A percentile compares a stretch with the other conserved stretches of the same genome.
Evolutionary conservation across 208 protist genomes (phyloP).

Genomic region (Tetramitus jugosus): DNA sequence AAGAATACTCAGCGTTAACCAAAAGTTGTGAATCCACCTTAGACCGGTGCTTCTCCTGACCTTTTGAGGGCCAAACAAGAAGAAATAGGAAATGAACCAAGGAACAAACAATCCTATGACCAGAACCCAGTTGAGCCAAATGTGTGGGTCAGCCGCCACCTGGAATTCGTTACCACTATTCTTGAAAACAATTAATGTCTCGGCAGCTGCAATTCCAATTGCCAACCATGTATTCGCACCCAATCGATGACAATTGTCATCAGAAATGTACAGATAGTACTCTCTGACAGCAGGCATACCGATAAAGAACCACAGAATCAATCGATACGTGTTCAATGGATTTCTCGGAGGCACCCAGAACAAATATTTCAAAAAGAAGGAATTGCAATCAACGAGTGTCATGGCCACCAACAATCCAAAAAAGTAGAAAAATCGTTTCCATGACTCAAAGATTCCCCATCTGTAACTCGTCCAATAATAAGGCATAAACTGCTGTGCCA

Average conservation of each 20-base stretch:
- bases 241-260: slow-evolving; percentile 2
- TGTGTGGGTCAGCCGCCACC: too few relatives aligned
- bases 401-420: too few relatives aligned
- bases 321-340: slow-evolving; percentile 67
- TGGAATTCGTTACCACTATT: too few relatives aligned
- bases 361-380: slow-evolving; percentile 89
- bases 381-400: slow-evolving; percentile 89
- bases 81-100: too few relatives aligned
- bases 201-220: too few relatives aligned
- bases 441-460: slow-evolving; percentile 41
- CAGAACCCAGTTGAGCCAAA: too few relatives aligned
- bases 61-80: too few relatives aligned
- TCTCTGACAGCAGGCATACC: slow-evolving; percentile 73
- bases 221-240: slow-evolving; percentile 3
- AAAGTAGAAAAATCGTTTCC: slow-evolving; percentile 42
- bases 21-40: too few relatives aligned
- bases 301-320: slow-evolving; percentile 69
- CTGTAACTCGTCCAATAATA: slow-evolving; percentile 35
- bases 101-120: too few relatives aligned
- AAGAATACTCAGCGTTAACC: too few relatives aligned
- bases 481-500: slow-evolving; percentile 42
- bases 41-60: too few relatives aligned
- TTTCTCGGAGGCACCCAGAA: slow-evolving; percentile 74
- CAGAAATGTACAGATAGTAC: slow-evolving; percentile 78
- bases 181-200: too few relatives aligned